These are phyloP conservation scores for Pholiota molesta DNA, from an alignment of 768 basidiomycete species.

Conservation along the genomic window DNA sequence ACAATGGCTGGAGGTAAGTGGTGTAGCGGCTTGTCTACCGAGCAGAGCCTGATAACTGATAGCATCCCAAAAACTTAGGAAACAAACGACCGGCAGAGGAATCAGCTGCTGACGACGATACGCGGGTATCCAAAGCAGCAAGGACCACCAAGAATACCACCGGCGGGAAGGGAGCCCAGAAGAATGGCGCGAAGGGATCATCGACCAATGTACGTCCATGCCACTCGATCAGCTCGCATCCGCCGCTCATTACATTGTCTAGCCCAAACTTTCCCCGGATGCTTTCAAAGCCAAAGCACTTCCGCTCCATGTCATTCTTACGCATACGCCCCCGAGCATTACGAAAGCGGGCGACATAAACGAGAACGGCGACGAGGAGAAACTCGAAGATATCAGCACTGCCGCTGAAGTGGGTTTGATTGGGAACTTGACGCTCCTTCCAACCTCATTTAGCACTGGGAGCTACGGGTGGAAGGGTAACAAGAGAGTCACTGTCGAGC, in stretches of 20 bases:
- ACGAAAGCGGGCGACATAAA: slow-evolving; percentile 17
- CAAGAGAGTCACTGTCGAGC: slow-evolving; percentile 67
- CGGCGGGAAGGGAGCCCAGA: neutral
- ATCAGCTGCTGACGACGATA: slow-evolving; percentile 24
- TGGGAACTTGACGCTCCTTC: slow-evolving; percentile 54
- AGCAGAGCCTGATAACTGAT: neutral
- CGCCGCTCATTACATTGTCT: neutral
- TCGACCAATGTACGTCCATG: slow-evolving; percentile 46
- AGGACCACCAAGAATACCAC: slow-evolving; percentile 44
- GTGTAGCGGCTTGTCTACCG: neutral
- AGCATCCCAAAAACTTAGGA: slow-evolving; percentile 19
- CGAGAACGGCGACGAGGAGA: slow-evolving; percentile 17
- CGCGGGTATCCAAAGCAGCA: slow-evolving; percentile 53
- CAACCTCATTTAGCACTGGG: slow-evolving; percentile 69
- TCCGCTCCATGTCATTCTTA: slow-evolving; percentile 69
- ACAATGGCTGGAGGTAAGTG: neutral
- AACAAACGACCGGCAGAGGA: slow-evolving; percentile 51
- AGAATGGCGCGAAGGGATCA: neutral
- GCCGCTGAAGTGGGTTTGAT: slow-evolving; percentile 65
- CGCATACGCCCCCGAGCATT: slow-evolving; percentile 60
- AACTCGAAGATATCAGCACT: slow-evolving; percentile 35
- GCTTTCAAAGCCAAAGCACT: slow-evolving; percentile 67
- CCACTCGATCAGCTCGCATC: slow-evolving; percentile 6
- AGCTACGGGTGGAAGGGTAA: slow-evolving; percentile 87
- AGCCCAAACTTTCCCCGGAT: slow-evolving; percentile 50